Evolutionary conservation across 441 rosid genomes (phyloP), one percentile per base, ranked within the genome.

Genomic region (Monsonia emarginata): DNA sequence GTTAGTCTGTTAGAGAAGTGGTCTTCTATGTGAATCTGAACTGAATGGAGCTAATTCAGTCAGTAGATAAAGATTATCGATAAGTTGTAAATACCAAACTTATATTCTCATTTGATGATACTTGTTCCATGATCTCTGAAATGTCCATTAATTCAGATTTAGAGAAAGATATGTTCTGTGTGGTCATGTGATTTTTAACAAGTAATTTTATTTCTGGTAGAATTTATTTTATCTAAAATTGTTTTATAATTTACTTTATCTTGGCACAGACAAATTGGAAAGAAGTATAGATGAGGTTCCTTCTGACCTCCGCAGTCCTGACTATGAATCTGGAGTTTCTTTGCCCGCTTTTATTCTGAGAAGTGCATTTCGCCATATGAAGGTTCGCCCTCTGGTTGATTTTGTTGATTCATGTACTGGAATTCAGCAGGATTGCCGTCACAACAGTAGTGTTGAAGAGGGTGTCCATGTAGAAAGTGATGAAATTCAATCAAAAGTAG

Each of bases 331-430:
- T 59, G 54, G 59, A 36, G 61, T 74, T 65, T 68, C 59, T 66
- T 78, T 78, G 60, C 80, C 82, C 59, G 75, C 87, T 75, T 76
- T 73, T 31, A 65, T 82, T 68, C 74, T 82, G 62, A 79, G 83
- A 77, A 87, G 91, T 77, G 80, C 81, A 56, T 80, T 89, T 72
- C 72, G 65, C 58, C 90, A 82, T 75, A 66, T 87, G 75, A 87
- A 84, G 77, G 76, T 63, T 63, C 69, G 74, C 65, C 42, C 71
- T 63, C 59, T 74, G 24, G 63, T 74, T 28, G 58, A 69, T 56
- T 69, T 68, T 40, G 62, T 61, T 62, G 79, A 64, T 32, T 62
- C 75, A 65, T 76, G 76, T 66, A 30, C 46, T 65, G 71, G 58
- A 67, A 69, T 65, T 67, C 77, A 78, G 71, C 65, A 68, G 61